Base-by-base conservation (phyloP, 2,329 filamentous ascomycete species). In the Fusarium nisikadoi region DNA sequence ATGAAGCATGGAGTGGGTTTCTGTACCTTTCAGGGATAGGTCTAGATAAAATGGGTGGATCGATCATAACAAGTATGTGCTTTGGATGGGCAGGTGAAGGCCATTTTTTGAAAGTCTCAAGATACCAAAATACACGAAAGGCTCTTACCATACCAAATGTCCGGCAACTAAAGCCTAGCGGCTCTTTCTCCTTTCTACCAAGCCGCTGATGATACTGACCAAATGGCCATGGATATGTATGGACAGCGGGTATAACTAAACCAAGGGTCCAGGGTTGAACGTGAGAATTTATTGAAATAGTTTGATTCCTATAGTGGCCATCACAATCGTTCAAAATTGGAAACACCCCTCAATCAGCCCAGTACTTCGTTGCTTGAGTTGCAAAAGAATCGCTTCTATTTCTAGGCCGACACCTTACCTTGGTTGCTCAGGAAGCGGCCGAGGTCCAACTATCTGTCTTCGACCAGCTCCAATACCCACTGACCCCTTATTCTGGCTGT, bases 361-460 rank as follows among this genome's bases (percentile, higher is more conserved):
- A 23, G 19, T 25, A 11, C 19, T 25, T 41, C 25, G n/a, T 31
- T 57, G 14, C 14, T 43, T 52, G n/a, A 36, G 31, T 45, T 55
- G 23, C 38, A 36, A 27, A 36, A 33, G 39, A 36, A n/a, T 43
- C 39, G 50, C 41, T 65, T 68, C 54, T 49, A 52, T 62, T 61
- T 35, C 36, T 20, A 61, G 45, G 35, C 29, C 43, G n/a, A 31
- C 25, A 43, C 46, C 59, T 72, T 69, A 79, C 57, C 77, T 71
- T n/a, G 78, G 77, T 25, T 76, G 70, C 31, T 83, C 83, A 39
- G 89, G 89, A 75, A 92, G 84, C 52, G 92, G 92, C 78, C 92
- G 85, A 1, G 93, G 93, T 16, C 93, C 93, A n/a, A 93, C 90
- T 80, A 95, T 94, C 83, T 93, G 92, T 78, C 93, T 87, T 78